These are phyloP conservation scores for Ogataea haglerorum DNA, from an alignment of 805 yeast species.

Conservation along the genomic window DNA sequence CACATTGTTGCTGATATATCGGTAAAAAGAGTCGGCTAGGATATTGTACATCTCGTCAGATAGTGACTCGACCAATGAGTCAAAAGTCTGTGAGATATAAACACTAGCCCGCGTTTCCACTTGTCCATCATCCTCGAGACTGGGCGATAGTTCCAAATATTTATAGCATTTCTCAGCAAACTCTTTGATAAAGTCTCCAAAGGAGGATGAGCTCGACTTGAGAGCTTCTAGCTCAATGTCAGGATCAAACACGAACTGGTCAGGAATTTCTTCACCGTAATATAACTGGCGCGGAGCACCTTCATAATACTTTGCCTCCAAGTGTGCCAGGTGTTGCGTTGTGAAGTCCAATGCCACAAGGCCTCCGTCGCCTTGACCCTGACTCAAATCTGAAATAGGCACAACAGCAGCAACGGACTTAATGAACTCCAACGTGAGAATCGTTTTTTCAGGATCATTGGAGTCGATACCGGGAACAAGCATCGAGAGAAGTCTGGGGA, in stretches of 20 bases:
- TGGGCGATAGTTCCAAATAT: conserved; percentile 68
- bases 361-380: conserved; percentile 39
- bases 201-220: conserved; percentile 68
- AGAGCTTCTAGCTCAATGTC: conserved; percentile 54
- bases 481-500: conserved; percentile 68
- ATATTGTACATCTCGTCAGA: conserved; percentile 51
- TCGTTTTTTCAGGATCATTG: conserved; percentile 75
- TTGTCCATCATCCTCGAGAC: conserved; percentile 46
- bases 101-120: conserved; percentile 48
- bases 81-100: conserved; percentile 36
- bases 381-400: conserved; percentile 63
- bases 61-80: conserved; percentile 53
- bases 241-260: conserved; percentile 38
- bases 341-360: conserved; percentile 53
- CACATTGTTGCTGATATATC: conserved; percentile 58
- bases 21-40: conserved; percentile 47
- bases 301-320: conserved; percentile 43
- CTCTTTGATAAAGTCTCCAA: conserved; percentile 53
- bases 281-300: conserved; percentile 25
- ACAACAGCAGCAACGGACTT: conserved; percentile 67
- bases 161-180: conserved; percentile 58
- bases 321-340: conserved; percentile 54
- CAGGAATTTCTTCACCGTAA: conserved; percentile 22
- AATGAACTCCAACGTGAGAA: conserved; percentile 63
- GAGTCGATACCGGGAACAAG: conserved; percentile 81